Conservation (phyloP, 345 rosid genomes). For the Eucalyptus caleyi region DNA sequence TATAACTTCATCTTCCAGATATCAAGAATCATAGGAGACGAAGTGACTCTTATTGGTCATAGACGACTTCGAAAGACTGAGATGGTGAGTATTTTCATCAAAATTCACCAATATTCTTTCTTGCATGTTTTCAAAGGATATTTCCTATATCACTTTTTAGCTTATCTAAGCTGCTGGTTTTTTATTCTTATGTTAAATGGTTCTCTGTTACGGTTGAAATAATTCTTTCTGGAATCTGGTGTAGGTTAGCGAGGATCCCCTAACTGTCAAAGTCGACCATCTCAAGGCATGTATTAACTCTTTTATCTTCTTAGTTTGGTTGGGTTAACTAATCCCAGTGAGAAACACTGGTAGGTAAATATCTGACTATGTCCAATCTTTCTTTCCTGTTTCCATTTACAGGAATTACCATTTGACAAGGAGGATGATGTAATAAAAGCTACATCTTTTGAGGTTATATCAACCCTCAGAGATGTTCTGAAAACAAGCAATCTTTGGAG, state of each 20-base stretch:
- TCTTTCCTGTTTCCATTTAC: conserved; percentile 2
- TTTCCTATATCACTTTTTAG: background rate
- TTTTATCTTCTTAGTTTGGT: background rate
- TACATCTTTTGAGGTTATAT: conserved; percentile 90
- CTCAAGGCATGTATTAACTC: conserved; percentile 46
- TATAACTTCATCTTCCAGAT: conserved; percentile 36
- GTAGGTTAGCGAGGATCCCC: conserved; percentile 87
- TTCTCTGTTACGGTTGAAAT: background rate
- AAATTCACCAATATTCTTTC: background rate
- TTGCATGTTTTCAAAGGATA: background rate
- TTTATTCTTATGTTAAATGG: background rate
- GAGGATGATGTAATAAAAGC: conserved; percentile 95
- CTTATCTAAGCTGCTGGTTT: background rate
- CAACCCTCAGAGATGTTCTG: conserved; percentile 85
- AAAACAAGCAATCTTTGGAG: conserved; percentile 90
- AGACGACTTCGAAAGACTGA: conserved; percentile 86
- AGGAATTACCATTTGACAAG: conserved; percentile 86
- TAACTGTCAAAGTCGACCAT: conserved; percentile 95
- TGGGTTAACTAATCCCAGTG: background rate
- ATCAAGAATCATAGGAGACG: conserved; percentile 83
- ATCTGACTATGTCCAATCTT: background rate
- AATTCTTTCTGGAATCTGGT: background rate
- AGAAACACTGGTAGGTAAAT: background rate
- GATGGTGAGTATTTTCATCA: conserved; percentile 42
- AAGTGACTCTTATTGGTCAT: conserved; percentile 90